Evolutionary conservation across 805 yeast species (phyloP), one percentile per base, ranked within the genome.

Genomic region (Candida dajiaensis): DNA sequence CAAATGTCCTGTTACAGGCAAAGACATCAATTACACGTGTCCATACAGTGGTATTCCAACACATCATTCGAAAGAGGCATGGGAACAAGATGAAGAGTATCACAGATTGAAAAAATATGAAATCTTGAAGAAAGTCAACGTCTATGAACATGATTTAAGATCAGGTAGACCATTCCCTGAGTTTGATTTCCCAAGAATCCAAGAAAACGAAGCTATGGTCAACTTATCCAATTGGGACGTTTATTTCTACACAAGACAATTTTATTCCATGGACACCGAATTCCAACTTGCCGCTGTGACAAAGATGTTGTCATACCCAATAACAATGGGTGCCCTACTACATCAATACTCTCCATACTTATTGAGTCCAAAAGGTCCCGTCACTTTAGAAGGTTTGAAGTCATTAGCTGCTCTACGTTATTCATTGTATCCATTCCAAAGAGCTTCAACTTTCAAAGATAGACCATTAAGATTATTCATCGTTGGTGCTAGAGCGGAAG

Each of bases 11-110:
- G 94, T 90, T 12, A 90, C 97, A 0, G 74, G 80, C 18, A 77
- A 81, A 52, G 83, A 85, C 40, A 87, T 94, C 49, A 75, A 83
- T 54, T 94, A 74, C 64, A 87, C 90, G 2, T 94, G 98, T 69
- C 99, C 99, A 2, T 70, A 77, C 47, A 86, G 96, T 5, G 99
- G 99, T 3, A 89, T 94, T 43, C 99, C 99, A 21, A 94, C 99
- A 4, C 99, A 94, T 65, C 95, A 88, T 62, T 81, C 88, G 19
- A 74, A 76, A 61, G 89, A 85, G 53, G 97, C 96, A 1, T 94
- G 97, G 96, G 83, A 82, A 58, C 67, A 70, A 46, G 98, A 94
- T 64, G 70, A 61, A 8, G 80, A 77, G 21, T 90, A 90, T 64
- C 97, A 88, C 58, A 59, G 69, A 21, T 62, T 78, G 22, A 77